phyloP scores from a whole-genome alignment of 1,284 basidiomycete genomes.

The Ceratobasidium sp. region DNA sequence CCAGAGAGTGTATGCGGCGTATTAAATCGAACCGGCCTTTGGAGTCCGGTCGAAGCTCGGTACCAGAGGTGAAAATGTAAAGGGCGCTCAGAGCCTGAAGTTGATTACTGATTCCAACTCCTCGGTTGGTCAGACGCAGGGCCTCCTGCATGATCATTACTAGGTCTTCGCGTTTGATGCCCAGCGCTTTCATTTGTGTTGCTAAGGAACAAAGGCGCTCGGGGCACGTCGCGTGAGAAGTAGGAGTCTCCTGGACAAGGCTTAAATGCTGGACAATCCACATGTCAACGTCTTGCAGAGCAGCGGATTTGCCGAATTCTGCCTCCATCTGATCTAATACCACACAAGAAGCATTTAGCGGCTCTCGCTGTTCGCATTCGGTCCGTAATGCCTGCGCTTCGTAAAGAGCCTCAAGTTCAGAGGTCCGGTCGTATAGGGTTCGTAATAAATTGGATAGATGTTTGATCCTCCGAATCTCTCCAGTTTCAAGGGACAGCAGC shows the following conservation, averaged over 20 bases:
- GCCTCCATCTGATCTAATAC: slow-evolving; percentile 15
- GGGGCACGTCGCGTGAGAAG: not conserved
- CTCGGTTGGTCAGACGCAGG: not conserved
- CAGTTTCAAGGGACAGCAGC: not conserved
- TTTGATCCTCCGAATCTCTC: not conserved
- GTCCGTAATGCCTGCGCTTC: slow-evolving; percentile 1
- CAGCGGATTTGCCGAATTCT: not conserved
- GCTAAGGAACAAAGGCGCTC: not conserved
- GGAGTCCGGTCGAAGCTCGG: not conserved
- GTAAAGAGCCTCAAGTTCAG: not conserved
- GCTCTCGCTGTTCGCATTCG: not conserved
- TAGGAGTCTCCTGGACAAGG: not conserved
- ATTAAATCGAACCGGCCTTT: not conserved
- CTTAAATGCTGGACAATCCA: slow-evolving; percentile 4
- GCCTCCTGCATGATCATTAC: not conserved
- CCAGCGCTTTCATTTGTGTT: not conserved
- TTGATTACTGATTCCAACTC: slow-evolving; percentile 20
- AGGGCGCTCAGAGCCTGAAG: not conserved
- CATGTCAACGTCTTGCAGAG: not conserved
- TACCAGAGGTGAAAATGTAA: not conserved
- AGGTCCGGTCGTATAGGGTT: slow-evolving; percentile 6
- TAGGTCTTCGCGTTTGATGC: not conserved
- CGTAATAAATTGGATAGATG: not conserved
- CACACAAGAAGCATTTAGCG: not conserved
- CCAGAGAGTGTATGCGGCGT: not conserved